phyloP scores from a whole-genome alignment of 805 yeast genomes.

The Metschnikowia bowlesiae region DNA sequence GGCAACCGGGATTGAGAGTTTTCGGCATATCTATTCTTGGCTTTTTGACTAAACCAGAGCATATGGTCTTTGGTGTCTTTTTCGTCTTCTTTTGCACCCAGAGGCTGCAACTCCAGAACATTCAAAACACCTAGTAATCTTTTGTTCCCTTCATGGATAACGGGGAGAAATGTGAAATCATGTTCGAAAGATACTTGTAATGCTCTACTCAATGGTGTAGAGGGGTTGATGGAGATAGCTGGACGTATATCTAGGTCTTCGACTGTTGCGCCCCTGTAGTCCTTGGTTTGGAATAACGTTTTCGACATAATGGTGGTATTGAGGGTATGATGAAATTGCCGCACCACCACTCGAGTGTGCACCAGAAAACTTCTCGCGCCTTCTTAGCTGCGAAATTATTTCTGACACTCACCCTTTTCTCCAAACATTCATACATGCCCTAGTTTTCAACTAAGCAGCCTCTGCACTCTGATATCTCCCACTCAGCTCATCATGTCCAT shows the following conservation, averaged over 20 bases:
- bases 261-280: slow-evolving; percentile 49
- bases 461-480: slow-evolving; percentile 14
- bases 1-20: slow-evolving; percentile 11
- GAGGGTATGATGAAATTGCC: not conserved
- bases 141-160: slow-evolving; percentile 43
- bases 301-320: not conserved
- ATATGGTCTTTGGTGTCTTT: slow-evolving; percentile 26
- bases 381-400: slow-evolving; percentile 2
- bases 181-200: slow-evolving; percentile 53
- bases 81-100: slow-evolving; percentile 11
- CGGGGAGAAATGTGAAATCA: slow-evolving; percentile 52
- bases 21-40: slow-evolving; percentile 30
- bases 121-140: slow-evolving; percentile 47
- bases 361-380: not conserved
- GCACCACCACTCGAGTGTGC: not conserved
- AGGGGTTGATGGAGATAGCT: slow-evolving; percentile 49
- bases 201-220: slow-evolving; percentile 45
- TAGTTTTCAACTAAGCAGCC: slow-evolving; percentile 8
- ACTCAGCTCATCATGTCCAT: slow-evolving; percentile 10
- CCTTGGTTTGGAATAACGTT: slow-evolving; percentile 27
- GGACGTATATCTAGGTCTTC: slow-evolving; percentile 59
- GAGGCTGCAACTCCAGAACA: slow-evolving; percentile 34
- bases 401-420: not conserved
- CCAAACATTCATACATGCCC: not conserved
- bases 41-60: slow-evolving; percentile 42